Base-by-base conservation (phyloP, 352 stramenopile species). In the Phytophthora sojae region DNA sequence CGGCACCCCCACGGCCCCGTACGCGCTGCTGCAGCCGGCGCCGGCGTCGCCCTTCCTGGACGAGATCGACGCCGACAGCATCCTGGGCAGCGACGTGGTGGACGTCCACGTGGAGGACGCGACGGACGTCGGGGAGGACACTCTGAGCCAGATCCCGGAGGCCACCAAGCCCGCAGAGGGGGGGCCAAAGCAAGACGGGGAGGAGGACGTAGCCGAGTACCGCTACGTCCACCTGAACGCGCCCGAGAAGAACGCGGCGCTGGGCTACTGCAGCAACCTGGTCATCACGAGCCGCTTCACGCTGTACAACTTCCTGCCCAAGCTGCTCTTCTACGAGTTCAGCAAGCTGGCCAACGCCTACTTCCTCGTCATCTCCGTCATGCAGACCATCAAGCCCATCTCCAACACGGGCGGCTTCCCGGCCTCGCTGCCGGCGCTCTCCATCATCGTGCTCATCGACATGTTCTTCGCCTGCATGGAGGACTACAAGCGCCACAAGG, bases 261-360 rank as follows among this genome's bases (percentile, higher is more conserved):
- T 89, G 23, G 69, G 61, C 29, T 97, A 94, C 67, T 91, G 82
- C 64, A 73, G 57, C 65, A 97, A 97, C 73, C 62, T 79, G 47
- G 88, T 98, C 25, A 91, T 95, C 47, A 98, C 94, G 29, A 97
- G 91, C 52, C 92, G 94, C 61, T 98, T 97, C 73, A 96, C 92
- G 29, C 39, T 89, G 32, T 97, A 94, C 74, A 97, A 95, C 64
- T 98, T 98, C 61, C 30, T 98, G 25, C 93, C 93, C 11, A 97
- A 96, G 57, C 76, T 98, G 58, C 81, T 98, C 21, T 97, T 95
- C 53, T 96, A 95, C 76, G 89, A 96, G 68, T 96, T 96, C 74
- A 90, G 77, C 51, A 97, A 98, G 67, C 79, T 98, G 51, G 95
- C 95, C 47, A 98, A 98, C 72, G 89, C 94, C 53, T 98, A 98